Evolutionary conservation across 257 asterid genomes (phyloP), one percentile per base, ranked within the genome.

Genomic region (Capsicum baccatum): DNA sequence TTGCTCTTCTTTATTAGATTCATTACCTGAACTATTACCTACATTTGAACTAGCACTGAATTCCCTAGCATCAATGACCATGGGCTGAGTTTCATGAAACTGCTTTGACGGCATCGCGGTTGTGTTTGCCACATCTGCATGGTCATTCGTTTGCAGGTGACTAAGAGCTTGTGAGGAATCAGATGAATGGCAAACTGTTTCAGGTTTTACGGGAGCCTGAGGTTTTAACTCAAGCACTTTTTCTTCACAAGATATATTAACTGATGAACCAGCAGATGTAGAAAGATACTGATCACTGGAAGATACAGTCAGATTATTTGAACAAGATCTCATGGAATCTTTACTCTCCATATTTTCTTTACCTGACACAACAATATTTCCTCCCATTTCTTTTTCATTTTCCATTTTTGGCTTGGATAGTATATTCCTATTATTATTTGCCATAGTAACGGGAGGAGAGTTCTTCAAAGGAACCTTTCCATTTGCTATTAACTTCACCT

Each of bases 381-480:
- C 92, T 86, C 74, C 90, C 86, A 86, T 82, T 68, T 83, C 88
- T 79, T 84, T 86, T 84, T 71, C 71, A 68, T 84, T 92, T 82
- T 85, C 89, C 66, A 74, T 67, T 85, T 85, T 87, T 67, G 88
- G 73, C 39, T 79, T 91, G 85, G 94, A 84, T 57, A 83, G 48
- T 85, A 84, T 83, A 83, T 89, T 76, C 48, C 81, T 83, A 76
- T 60, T 19, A 63, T 85, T 83, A 88, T 84, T 89, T 56, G 80
- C 87, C 47, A 83, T 71, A 83, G 80, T 85, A 80, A 82, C 91
- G 70, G 87, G 83, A 79, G 91, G 85, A 84, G 74, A 69, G 78
- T 84, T 89, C 84, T 86, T 92, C 84, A 87, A 10, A 54, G 89
- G 63, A 85, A 85, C 56, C 79, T 85, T 88, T 88, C 96, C 97